Evolutionary conservation across 805 yeast species (phyloP).

Genomic region (Candida tallmaniae): DNA sequence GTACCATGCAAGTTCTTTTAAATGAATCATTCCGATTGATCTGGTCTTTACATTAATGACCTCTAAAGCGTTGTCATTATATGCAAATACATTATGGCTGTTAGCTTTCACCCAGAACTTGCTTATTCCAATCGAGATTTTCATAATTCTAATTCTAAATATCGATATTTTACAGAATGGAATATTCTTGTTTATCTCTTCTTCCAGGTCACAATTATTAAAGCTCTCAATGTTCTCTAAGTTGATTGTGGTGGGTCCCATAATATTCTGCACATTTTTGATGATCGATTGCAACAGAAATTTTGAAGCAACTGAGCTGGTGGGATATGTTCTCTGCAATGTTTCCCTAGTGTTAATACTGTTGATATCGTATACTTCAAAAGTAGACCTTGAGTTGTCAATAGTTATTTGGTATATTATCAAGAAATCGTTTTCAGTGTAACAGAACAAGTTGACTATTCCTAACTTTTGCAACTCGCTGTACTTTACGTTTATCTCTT

Average conservation of each 20-base stretch:
- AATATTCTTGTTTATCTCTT: constrained; percentile 24
- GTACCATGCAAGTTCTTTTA: constrained; percentile 29
- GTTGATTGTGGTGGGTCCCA: constrained; percentile 11
- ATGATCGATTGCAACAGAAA: constrained; percentile 32
- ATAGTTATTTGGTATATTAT: constrained; percentile 38
- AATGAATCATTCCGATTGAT: constrained; percentile 22
- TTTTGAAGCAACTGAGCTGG: constrained; percentile 21
- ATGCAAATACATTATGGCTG: constrained; percentile 34
- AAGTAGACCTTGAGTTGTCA: constrained; percentile 25
- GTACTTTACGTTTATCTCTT: constrained; percentile 33
- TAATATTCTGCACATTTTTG: constrained; percentile 21
- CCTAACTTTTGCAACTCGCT: constrained; percentile 24
- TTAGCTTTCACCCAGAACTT: constrained; percentile 35
- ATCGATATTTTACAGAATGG: constrained; percentile 25
- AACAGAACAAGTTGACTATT: constrained; percentile 31
- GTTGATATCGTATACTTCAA: constrained; percentile 24
- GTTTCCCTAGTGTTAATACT: constrained; percentile 15
- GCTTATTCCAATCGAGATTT: constrained; percentile 26
- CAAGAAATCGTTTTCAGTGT: constrained; percentile 36
- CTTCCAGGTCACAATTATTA: constrained; percentile 25
- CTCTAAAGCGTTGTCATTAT: constrained; percentile 26
- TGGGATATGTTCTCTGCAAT: constrained; percentile 33
- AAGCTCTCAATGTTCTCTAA: constrained; percentile 34
- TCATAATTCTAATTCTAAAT: constrained; percentile 30
- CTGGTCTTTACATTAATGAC: constrained; percentile 29